Evolutionary conservation across 176 grass and related monocot species (phyloP).

Genomic region (Musa itinerans): DNA sequence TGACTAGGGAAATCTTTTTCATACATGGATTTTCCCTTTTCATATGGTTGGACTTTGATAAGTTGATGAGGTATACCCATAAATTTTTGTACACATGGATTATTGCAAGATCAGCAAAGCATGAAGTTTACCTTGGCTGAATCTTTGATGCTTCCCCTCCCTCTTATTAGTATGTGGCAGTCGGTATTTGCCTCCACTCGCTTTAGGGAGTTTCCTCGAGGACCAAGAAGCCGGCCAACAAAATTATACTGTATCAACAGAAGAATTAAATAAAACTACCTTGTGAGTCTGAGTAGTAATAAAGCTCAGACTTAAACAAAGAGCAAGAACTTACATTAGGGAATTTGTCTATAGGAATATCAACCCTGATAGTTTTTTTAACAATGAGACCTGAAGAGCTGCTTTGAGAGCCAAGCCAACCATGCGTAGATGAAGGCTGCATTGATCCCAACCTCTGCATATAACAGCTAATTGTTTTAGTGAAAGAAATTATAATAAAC

Average conservation of each 20-base stretch:
- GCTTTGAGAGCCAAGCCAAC: slow-evolving; percentile 78
- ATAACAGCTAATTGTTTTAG: slow-evolving; percentile 2
- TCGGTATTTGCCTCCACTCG: slow-evolving; percentile 88
- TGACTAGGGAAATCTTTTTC: too few relatives aligned
- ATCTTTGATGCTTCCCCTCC: slow-evolving; percentile 95
- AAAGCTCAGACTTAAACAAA: slow-evolving; percentile 7
- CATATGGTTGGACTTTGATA: too few relatives aligned
- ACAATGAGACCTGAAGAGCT: slow-evolving; percentile 78
- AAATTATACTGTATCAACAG: slow-evolving; percentile 67
- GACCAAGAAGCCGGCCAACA: slow-evolving; percentile 90
- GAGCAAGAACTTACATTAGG: slow-evolving; percentile 69
- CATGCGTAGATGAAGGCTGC: slow-evolving; percentile 89
- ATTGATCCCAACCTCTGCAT: slow-evolving; percentile 23
- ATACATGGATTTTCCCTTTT: too few relatives aligned
- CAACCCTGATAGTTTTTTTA: slow-evolving; percentile 92
- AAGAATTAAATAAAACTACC: slow-evolving; percentile 3
- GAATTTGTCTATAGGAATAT: slow-evolving; percentile 82
- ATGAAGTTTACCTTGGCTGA: slow-evolving; percentile 50
- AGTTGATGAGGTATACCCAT: too few relatives aligned
- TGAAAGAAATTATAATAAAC: background rate
- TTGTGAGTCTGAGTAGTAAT: slow-evolving; percentile 8
- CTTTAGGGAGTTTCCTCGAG: slow-evolving; percentile 95
- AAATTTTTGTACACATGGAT: too few relatives aligned
- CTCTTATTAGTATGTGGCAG: slow-evolving; percentile 90
- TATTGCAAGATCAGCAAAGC: background rate